These are phyloP conservation scores for Furculomyces boomerangus DNA, from an alignment of 371 early-diverging fungal species.

Conservation along the genomic window DNA sequence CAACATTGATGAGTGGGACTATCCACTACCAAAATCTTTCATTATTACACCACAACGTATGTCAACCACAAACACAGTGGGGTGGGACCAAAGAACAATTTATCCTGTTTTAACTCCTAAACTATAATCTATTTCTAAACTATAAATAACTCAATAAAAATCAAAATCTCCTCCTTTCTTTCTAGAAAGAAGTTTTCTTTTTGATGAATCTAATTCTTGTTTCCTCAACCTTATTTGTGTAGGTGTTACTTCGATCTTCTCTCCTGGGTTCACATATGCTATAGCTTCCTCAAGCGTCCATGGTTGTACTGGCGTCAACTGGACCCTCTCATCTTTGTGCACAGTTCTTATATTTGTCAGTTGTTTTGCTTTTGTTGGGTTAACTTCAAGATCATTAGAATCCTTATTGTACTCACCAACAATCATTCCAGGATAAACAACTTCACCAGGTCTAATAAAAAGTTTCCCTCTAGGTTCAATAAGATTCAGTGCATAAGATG, in stretches of 20 bases:
- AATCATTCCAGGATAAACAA: conserved; percentile 63
- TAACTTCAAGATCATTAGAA: conserved; percentile 47
- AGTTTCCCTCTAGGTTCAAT: conserved; percentile 58
- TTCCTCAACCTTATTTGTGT: conserved; percentile 45
- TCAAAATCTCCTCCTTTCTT: background rate
- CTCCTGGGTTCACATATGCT: conserved; percentile 52
- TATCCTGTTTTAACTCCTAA: no score
- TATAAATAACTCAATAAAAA: background rate
- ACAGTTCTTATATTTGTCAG: conserved; percentile 52
- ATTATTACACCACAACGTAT: background rate
- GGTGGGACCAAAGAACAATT: conserved; percentile 1
- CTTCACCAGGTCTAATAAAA: conserved; percentile 45
- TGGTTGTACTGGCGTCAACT: conserved; percentile 38
- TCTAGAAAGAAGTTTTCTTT: conserved; percentile 32
- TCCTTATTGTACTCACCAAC: conserved; percentile 57
- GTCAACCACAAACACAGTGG: background rate
- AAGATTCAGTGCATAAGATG: conserved; percentile 43
- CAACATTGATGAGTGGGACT: conserved; percentile 1
- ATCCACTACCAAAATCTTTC: background rate
- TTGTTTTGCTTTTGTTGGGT: conserved; percentile 57
- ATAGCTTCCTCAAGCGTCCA: conserved; percentile 54
- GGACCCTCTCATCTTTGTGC: conserved; percentile 49
- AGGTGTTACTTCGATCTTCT: conserved; percentile 63
- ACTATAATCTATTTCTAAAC: no score
- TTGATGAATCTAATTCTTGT: conserved; percentile 38